Percentiles rank a stretch among this genome's conserved stretches.
phyloP scores from a whole-genome alignment of 2,329 filamentous ascomycete genomes.

The Talaromyces amestolkiae region DNA sequence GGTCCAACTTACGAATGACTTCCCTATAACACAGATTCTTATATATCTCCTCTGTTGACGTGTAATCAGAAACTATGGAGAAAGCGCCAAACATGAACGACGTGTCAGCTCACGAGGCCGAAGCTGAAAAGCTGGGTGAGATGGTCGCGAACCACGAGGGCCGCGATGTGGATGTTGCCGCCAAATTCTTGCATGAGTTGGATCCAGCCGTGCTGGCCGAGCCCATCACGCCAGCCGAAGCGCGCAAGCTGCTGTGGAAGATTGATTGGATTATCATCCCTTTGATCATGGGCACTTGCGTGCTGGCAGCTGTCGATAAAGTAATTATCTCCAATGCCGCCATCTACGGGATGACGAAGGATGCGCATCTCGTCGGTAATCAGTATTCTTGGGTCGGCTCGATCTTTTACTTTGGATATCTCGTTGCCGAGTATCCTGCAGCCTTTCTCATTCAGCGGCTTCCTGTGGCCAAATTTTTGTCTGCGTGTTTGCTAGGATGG shows the following conservation, averaged over 20 bases:
- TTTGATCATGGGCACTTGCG: constrained; percentile 26
- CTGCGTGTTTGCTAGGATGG: constrained; percentile 14
- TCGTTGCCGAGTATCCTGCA: constrained; percentile 14
- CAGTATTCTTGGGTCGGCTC: constrained; percentile 18
- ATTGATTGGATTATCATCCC: constrained; percentile 30
- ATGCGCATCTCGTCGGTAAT: constrained; percentile 13
- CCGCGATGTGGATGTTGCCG: constrained; percentile 28
- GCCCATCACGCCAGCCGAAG: constrained; percentile 27
- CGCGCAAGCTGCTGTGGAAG: constrained; percentile 27
- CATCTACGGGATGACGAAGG: constrained; percentile 15
- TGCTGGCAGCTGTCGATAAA: constrained; percentile 32
- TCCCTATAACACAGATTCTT: background rate
- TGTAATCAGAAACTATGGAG: background rate
- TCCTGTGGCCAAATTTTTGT: constrained; percentile 14
- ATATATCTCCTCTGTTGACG: background rate
- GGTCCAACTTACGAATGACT: background rate
- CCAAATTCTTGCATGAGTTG: constrained; percentile 28
- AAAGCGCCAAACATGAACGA: background rate
- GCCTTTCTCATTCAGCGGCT: constrained; percentile 13
- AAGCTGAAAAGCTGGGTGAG: constrained; percentile 17
- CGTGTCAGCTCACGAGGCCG: background rate
- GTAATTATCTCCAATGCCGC: constrained; percentile 27
- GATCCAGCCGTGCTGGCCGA: constrained; percentile 24
- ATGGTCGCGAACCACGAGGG: constrained; percentile 11
- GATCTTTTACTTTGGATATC: constrained; percentile 18